A percentile compares a stretch with the other conserved stretches of the same genome.
phyloP scores from a whole-genome alignment of 2,329 filamentous ascomycete species.

The Pyrenochaeta sp. region DNA sequence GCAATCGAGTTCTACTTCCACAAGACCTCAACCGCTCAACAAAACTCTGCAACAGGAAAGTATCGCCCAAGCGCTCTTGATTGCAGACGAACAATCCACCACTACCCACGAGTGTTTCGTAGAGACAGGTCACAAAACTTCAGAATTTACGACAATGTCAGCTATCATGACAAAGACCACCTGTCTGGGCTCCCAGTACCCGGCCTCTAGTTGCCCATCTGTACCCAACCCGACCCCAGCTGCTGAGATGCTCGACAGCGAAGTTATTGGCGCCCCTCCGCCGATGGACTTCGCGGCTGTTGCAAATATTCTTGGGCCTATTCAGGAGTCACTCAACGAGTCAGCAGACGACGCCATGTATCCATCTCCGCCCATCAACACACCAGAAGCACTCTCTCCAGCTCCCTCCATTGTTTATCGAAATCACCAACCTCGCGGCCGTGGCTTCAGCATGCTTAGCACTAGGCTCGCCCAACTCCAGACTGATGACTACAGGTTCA shows the following conservation, averaged over 20 bases:
- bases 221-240: constrained; percentile 37
- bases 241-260: constrained; percentile 24
- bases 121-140: background rate
- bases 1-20: background rate
- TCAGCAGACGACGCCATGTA: constrained; percentile 37
- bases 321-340: constrained; percentile 43
- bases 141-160: background rate
- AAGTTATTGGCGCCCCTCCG: constrained; percentile 19
- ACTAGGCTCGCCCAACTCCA: constrained; percentile 82
- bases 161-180: constrained; percentile 24
- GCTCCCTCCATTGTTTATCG: constrained; percentile 32
- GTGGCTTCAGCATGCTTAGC: constrained; percentile 79
- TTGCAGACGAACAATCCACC: too few species aligned
- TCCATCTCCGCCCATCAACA: constrained; percentile 44
- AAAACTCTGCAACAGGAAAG: background rate
- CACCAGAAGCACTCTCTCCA: constrained; percentile 36
- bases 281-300: constrained; percentile 38
- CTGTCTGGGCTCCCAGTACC: constrained; percentile 29
- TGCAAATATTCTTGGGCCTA: constrained; percentile 35
- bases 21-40: background rate
- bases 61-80: too few species aligned
- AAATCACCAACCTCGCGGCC: constrained; percentile 19
- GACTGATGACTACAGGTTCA: constrained; percentile 24
- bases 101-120: background rate
- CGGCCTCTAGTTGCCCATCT: constrained; percentile 23